Percentiles rank a stretch among this genome's conserved stretches.
Evolutionary conservation across 495 filamentous ascomycete species (phyloP).

Genomic region (Penicillium nucicola): DNA sequence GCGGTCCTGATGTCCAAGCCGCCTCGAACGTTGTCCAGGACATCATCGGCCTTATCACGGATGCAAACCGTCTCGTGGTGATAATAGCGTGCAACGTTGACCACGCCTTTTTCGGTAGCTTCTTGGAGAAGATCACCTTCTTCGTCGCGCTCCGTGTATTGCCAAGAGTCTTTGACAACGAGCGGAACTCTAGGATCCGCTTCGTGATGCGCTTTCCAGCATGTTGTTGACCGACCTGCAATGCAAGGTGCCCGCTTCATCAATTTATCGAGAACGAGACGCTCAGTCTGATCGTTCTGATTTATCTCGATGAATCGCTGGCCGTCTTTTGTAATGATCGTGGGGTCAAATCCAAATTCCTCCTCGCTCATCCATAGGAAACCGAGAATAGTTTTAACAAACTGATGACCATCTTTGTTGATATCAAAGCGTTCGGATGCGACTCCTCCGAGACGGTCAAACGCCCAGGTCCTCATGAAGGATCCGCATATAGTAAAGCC

Average conservation of each 20-base stretch:
- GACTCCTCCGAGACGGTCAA: slow-evolving; percentile 46
- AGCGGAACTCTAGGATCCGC: background rate
- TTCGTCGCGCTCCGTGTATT: slow-evolving; percentile 22
- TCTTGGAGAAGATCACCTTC: slow-evolving; percentile 28
- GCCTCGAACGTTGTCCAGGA: slow-evolving; percentile 24
- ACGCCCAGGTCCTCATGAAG: slow-evolving; percentile 34
- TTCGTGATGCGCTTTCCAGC: slow-evolving; percentile 18
- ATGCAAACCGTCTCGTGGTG: slow-evolving; percentile 27
- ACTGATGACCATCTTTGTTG: too few relatives aligned
- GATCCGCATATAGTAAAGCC: slow-evolving; percentile 43
- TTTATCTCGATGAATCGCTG: too few relatives aligned
- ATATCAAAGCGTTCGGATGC: too few relatives aligned
- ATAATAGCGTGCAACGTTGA: slow-evolving; percentile 35
- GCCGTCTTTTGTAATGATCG: too few relatives aligned
- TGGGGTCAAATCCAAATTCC: slow-evolving; percentile 11
- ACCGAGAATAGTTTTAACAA: too few relatives aligned
- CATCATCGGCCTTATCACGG: slow-evolving; percentile 23
- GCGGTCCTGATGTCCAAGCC: slow-evolving; percentile 16
- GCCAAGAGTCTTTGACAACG: slow-evolving; percentile 17
- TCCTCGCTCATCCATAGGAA: slow-evolving; percentile 3
- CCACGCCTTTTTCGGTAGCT: slow-evolving; percentile 15
- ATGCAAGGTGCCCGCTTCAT: too few relatives aligned
- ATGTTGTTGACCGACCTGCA: slow-evolving; percentile 28
- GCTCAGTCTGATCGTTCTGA: too few relatives aligned
- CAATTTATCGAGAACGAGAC: too few relatives aligned